Evolutionary conservation across 371 early-diverging fungal species (phyloP).

Genomic region (Entomophthora muscae): DNA sequence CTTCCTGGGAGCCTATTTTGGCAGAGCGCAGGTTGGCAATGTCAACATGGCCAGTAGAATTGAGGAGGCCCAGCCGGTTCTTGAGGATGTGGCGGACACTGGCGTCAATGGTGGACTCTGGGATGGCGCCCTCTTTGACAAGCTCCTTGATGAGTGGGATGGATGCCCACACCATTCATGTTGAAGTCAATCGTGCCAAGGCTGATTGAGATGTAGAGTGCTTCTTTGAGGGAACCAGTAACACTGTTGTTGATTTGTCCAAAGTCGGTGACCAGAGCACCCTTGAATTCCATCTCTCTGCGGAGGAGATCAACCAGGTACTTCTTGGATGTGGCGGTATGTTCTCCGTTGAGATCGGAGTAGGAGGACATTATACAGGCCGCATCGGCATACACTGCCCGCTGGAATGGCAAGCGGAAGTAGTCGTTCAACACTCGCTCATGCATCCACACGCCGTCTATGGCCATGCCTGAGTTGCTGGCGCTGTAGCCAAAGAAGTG

Average conservation of each 20-base stretch:
- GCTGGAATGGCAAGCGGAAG: slow-evolving; percentile 41
- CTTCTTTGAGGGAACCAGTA: slow-evolving; percentile 24
- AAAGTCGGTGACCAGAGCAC: slow-evolving; percentile 47
- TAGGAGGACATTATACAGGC: slow-evolving; percentile 51
- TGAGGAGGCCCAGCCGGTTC: slow-evolving; percentile 36
- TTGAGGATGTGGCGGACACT: slow-evolving; percentile 21
- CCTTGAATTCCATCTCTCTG: slow-evolving; percentile 32
- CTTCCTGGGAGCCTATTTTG: slow-evolving; percentile 21
- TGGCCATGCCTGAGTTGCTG: slow-evolving; percentile 34
- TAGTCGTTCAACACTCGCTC: slow-evolving; percentile 35
- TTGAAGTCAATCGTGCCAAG: slow-evolving; percentile 41
- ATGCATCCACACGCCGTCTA: slow-evolving; percentile 33
- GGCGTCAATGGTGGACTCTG: slow-evolving; percentile 23
- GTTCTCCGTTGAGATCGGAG: slow-evolving; percentile 39
- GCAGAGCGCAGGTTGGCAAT: slow-evolving; percentile 10
- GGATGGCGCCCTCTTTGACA: slow-evolving; percentile 17
- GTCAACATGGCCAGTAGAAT: slow-evolving; percentile 20
- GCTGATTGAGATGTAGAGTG: slow-evolving; percentile 23
- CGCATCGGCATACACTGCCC: slow-evolving; percentile 38
- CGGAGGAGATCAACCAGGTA: slow-evolving; percentile 33
- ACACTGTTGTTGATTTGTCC: slow-evolving; percentile 32
- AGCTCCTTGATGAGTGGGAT: slow-evolving; percentile 18
- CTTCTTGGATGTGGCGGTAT: slow-evolving; percentile 29
- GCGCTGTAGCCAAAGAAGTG: slow-evolving; percentile 28
- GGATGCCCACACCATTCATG: slow-evolving; percentile 38